Evolutionary conservation across 495 filamentous ascomycete genomes (phyloP).

Genomic region (Trypethelium eluteriae): DNA sequence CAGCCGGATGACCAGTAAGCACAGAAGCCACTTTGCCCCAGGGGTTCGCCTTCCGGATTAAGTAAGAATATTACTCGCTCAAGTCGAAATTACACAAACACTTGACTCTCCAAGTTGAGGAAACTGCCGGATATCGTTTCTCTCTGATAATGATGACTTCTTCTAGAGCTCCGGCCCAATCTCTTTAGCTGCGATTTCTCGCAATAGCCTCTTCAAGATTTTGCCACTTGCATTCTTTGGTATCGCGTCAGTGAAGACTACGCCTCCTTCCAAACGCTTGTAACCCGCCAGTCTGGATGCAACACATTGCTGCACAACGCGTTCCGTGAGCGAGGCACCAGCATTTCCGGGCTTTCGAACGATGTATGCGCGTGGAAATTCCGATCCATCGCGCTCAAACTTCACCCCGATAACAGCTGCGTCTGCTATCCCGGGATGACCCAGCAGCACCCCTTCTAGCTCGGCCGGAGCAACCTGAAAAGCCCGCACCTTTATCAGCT

Average conservation of each 20-base stretch:
- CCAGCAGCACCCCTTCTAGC: conserved; percentile 28
- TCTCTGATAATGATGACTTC: not conserved
- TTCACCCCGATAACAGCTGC: conserved; percentile 74
- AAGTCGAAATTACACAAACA: too few relatives aligned
- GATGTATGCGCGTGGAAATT: conserved; percentile 78
- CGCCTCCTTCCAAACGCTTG: conserved; percentile 75
- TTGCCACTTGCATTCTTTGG: conserved; percentile 85
- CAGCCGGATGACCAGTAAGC: too few relatives aligned
- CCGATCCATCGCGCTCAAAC: conserved; percentile 55
- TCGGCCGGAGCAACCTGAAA: conserved; percentile 30
- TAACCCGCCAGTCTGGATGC: conserved; percentile 53
- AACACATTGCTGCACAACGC: conserved; percentile 49
- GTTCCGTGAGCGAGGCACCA: conserved; percentile 37
- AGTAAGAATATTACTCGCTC: too few relatives aligned
- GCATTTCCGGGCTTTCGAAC: conserved; percentile 48
- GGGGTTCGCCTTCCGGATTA: too few relatives aligned
- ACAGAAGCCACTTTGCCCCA: too few relatives aligned
- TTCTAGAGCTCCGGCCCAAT: not conserved
- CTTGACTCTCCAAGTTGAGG: too few relatives aligned
- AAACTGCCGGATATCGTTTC: not conserved
- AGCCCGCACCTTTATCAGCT: conserved; percentile 33
- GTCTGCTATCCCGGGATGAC: conserved; percentile 66
- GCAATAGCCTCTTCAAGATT: conserved; percentile 68
- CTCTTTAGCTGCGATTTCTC: conserved; percentile 46
- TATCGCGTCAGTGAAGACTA: conserved; percentile 71